Evolutionary conservation across 1,284 basidiomycete species (phyloP), one percentile per base, ranked within the genome.

Genomic region (Leccinum ponderosum): DNA sequence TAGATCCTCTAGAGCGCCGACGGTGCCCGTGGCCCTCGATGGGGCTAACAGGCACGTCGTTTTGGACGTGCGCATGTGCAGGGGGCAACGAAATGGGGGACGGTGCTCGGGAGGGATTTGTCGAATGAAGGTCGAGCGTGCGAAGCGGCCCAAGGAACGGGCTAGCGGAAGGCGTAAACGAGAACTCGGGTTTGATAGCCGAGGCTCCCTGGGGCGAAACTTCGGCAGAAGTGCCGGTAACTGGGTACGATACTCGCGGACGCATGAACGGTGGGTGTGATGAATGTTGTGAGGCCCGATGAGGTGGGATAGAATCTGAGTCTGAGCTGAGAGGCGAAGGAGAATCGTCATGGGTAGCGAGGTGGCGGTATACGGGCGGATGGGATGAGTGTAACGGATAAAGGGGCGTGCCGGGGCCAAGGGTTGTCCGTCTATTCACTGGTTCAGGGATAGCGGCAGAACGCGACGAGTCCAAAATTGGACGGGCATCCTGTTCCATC

Each of bases 111-210:
- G 86, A 87, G 1, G 86, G 84, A 54, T 81, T 81, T 6, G 85
- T 76, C 1, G 86, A 88, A 67, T 90, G 87, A 50, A 91, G 82
- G 67, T 90, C 87, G 61, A 92, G 80, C 22, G 85, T 88, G 59
- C 89, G 84, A 72, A 97, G 80, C 4, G 93, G 90, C 0, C 90
- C 91, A 17, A 95, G 82, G 76, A 95, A 94, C 0, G 94, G 94
- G 64, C 87, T 90, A 0, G 91, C 90, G n/a, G 84, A 86, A 1
- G 87, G 87, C 8, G 86, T 88, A 64, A 75, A 80, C 4, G 75
- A 63, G 65, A 77, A 77, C 56, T 78, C 76, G 39, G 73, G 65
- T 54, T 73, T 75, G 57, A 68, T 58, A 47, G 52, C 59, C 56
- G 71, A 56, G 7, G 53, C 25, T 6, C 65, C 69, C 57, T 62